Percentiles rank a stretch among this genome's conserved stretches.
Conservation (phyloP, 257 asterid species). For the Eustoma russellianum region DNA sequence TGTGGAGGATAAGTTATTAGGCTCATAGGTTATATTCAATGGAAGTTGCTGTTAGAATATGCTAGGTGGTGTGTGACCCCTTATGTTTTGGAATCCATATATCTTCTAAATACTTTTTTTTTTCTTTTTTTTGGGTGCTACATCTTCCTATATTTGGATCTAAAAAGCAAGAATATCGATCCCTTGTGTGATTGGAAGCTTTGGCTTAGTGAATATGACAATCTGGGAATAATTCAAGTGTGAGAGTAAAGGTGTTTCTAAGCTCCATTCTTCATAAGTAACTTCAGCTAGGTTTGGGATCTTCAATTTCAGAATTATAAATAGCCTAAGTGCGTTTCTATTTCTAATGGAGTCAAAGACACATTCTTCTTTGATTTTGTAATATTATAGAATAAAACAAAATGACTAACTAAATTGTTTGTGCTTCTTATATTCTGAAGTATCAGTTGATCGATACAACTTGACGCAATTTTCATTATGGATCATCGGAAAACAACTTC, state of each 20-base stretch:
- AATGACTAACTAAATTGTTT: too few species aligned
- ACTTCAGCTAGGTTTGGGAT: conserved; percentile 9
- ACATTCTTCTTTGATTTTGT: too few species aligned
- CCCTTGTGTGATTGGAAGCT: conserved; percentile 19
- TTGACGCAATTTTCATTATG: too few species aligned
- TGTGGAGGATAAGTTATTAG: conserved; percentile 16
- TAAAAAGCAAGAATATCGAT: background rate
- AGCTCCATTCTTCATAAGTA: conserved; percentile 1
- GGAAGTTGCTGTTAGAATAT: conserved; percentile 23
- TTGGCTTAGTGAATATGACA: background rate
- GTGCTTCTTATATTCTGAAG: too few species aligned
- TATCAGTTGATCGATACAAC: too few species aligned
- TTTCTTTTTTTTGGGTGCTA: background rate
- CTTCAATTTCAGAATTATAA: background rate
- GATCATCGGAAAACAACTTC: too few species aligned
- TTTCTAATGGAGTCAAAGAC: too few species aligned
- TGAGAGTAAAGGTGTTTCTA: background rate
- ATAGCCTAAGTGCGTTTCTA: too few species aligned
- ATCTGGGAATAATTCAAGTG: too few species aligned
- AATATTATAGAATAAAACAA: too few species aligned
- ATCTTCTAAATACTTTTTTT: conserved; percentile 3
- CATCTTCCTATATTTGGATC: conserved; percentile 1
- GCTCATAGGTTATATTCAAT: conserved; percentile 17
- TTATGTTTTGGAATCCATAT: conserved; percentile 26
- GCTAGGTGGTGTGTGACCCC: conserved; percentile 2